Evolutionary conservation across 2,329 filamentous ascomycete species (phyloP).

Genomic region (Penicillium janthinellum): DNA sequence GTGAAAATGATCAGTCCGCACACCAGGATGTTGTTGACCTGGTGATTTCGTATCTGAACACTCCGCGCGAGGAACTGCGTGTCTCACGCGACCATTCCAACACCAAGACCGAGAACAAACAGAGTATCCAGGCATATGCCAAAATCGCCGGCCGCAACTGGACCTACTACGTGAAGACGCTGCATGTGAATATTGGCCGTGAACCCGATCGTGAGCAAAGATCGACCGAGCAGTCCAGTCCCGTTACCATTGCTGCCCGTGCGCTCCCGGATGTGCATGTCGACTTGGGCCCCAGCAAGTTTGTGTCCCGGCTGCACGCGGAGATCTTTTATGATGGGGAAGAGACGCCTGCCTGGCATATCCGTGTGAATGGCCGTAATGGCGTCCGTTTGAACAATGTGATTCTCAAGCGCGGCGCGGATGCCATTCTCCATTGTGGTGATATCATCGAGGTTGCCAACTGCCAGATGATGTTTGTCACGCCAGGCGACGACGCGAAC

Average conservation of each 20-base stretch:
- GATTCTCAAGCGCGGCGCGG: conserved; percentile 66
- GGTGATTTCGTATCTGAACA: conserved; percentile 50
- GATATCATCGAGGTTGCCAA: conserved; percentile 89
- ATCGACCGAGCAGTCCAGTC: conserved; percentile 49
- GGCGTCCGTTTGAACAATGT: conserved; percentile 81
- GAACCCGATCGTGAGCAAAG: conserved; percentile 50
- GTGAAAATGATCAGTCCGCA: conserved; percentile 45
- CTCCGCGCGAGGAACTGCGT: conserved; percentile 47
- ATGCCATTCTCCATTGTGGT: conserved; percentile 73
- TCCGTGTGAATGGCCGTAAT: conserved; percentile 88
- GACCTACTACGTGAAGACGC: conserved; percentile 55
- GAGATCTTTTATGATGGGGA: conserved; percentile 74
- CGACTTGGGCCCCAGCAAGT: conserved; percentile 82
- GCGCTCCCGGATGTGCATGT: conserved; percentile 68
- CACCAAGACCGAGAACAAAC: conserved; percentile 47
- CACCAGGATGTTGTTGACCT: conserved; percentile 50
- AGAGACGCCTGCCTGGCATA: conserved; percentile 68
- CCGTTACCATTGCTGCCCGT: conserved; percentile 47
- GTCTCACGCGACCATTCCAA: conserved; percentile 51
- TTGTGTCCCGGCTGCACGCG: conserved; percentile 76
- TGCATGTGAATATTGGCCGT: conserved; percentile 53
- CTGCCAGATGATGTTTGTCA: conserved; percentile 97
- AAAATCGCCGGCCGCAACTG: conserved; percentile 55
- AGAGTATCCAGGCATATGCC: conserved; percentile 53
- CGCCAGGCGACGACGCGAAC: conserved; percentile 73